These are phyloP conservation scores for Lachancea thermotolerans DNA, from an alignment of 805 yeast genomes.

Conservation along the genomic window DNA sequence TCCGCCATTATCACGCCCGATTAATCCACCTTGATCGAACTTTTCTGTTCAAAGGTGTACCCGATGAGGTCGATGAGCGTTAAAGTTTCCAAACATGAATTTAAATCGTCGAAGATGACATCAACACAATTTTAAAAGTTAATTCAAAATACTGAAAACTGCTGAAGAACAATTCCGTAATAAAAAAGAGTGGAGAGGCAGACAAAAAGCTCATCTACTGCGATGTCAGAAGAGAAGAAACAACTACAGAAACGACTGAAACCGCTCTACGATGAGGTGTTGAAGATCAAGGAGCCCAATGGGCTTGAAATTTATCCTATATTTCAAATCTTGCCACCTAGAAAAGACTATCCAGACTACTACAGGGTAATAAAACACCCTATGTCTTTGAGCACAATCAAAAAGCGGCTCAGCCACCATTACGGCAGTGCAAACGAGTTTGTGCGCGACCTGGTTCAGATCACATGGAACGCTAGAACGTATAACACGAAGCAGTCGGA, in stretches of 20 bases:
- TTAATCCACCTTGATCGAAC: not conserved
- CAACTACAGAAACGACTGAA: constrained; percentile 4
- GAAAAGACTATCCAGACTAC: constrained; percentile 65
- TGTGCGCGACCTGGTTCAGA: constrained; percentile 71
- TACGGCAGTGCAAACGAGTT: constrained; percentile 64
- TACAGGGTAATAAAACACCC: constrained; percentile 73
- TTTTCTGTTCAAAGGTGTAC: not conserved
- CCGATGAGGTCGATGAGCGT: too few relatives aligned
- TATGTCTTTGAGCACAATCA: constrained; percentile 70
- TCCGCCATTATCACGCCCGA: not conserved
- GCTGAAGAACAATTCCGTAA: too few relatives aligned
- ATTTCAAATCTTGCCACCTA: constrained; percentile 49
- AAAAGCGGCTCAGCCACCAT: constrained; percentile 48
- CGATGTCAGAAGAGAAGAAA: constrained; percentile 8
- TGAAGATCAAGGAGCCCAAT: constrained; percentile 23
- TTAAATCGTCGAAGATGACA: not conserved
- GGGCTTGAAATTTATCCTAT: constrained; percentile 27
- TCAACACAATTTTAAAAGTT: not conserved
- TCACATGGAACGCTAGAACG: constrained; percentile 83
- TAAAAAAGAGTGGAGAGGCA: not conserved
- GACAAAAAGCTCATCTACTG: not conserved
- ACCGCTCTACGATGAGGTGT: constrained; percentile 15
- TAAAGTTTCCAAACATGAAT: not conserved
- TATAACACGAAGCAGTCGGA: constrained; percentile 67
- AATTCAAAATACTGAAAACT: too few relatives aligned